phyloP scores from a whole-genome alignment of 305 asterid species.

The Fraxinus baroniana region DNA sequence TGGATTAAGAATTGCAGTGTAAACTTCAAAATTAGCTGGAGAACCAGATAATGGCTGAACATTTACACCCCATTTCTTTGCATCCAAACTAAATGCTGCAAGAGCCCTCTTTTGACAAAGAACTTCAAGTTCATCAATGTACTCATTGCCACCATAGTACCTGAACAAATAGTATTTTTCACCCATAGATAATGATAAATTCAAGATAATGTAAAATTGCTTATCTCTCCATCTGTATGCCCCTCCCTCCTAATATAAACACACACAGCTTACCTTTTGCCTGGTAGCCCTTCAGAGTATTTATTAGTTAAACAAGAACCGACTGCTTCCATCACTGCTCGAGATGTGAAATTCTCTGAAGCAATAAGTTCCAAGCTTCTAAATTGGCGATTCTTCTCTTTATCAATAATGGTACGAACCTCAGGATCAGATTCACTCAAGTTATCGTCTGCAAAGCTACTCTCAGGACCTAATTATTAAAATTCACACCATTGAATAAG shows the following conservation, averaged over 20 bases:
- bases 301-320: slow-evolving; percentile 98
- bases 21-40: slow-evolving; percentile 82
- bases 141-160: slow-evolving; percentile 90
- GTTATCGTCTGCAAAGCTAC: slow-evolving; percentile 56
- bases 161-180: slow-evolving; percentile 29
- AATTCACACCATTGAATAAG: slow-evolving; percentile 8
- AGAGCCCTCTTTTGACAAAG: slow-evolving; percentile 95
- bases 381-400: slow-evolving; percentile 88
- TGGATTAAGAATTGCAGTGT: slow-evolving; percentile 74
- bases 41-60: slow-evolving; percentile 88
- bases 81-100: slow-evolving; percentile 79
- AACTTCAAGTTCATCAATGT: slow-evolving; percentile 81
- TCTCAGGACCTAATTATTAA: slow-evolving; percentile 48
- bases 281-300: slow-evolving; percentile 95
- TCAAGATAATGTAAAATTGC: slow-evolving; percentile 6
- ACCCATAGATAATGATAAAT: not conserved
- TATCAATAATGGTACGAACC: slow-evolving; percentile 62
- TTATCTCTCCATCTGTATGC: not conserved
- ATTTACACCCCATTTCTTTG: slow-evolving; percentile 79
- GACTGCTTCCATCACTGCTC: slow-evolving; percentile 99
- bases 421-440: slow-evolving; percentile 78
- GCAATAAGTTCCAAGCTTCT: slow-evolving; percentile 94
- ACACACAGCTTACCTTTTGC: slow-evolving; percentile 61
- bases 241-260: not conserved
- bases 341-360: slow-evolving; percentile 93